These are phyloP conservation scores for Chenopodium formosanum DNA, from an alignment of 148 eudicot species.

Conservation along the genomic window DNA sequence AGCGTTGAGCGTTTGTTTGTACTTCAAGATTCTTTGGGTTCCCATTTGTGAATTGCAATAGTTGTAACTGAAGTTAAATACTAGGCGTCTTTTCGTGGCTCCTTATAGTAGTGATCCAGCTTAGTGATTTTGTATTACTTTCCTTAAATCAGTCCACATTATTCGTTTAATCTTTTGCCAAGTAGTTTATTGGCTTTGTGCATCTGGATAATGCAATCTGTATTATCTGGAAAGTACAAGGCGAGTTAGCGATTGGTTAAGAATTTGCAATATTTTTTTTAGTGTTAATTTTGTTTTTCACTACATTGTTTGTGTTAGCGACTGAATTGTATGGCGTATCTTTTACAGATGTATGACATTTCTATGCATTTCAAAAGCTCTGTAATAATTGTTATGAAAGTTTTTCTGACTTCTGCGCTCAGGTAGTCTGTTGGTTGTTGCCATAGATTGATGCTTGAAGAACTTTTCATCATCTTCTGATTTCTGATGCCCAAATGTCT, in stretches of 20 bases:
- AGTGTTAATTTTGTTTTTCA: background rate
- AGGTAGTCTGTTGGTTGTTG: too few relatives aligned
- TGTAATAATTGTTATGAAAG: too few relatives aligned
- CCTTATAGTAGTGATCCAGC: conserved; percentile 1
- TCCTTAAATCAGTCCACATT: background rate
- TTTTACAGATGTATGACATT: too few relatives aligned
- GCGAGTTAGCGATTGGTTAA: background rate
- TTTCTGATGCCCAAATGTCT: too few relatives aligned
- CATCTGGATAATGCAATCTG: background rate
- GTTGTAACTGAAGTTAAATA: conserved; percentile 8
- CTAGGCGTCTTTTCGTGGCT: conserved; percentile 10
- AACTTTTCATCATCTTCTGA: too few relatives aligned
- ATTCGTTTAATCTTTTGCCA: conserved; percentile 3
- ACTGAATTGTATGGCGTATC: background rate
- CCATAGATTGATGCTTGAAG: too few relatives aligned
- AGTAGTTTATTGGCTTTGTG: background rate
- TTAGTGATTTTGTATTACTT: conserved; percentile 5
- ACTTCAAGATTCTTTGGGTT: conserved; percentile 24
- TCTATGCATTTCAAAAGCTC: too few relatives aligned
- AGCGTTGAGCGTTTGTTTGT: conserved; percentile 14
- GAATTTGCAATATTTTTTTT: background rate
- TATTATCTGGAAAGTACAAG: background rate
- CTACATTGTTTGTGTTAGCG: background rate
- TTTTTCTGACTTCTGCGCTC: too few relatives aligned
- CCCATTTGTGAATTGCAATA: conserved; percentile 12